phyloP scores from a whole-genome alignment of 345 rosid species.

The Brassica juncea region DNA sequence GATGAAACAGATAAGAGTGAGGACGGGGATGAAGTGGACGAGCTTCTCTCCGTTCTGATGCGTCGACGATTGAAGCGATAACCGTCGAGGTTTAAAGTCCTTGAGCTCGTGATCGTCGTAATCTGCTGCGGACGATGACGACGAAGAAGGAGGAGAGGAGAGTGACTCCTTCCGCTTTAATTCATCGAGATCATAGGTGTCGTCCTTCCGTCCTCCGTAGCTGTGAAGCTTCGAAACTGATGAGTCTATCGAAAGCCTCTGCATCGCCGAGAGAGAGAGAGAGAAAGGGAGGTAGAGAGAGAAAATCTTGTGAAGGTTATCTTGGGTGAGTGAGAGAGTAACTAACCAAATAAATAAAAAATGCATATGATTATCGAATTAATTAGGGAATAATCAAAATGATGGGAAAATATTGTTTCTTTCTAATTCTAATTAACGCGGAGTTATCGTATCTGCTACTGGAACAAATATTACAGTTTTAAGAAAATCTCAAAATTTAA shows the following conservation, averaged over 20 bases:
- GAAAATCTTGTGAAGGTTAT: slow-evolving; percentile 6
- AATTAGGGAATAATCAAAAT: slow-evolving; percentile 1
- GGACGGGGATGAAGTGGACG: slow-evolving; percentile 80
- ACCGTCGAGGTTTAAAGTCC: slow-evolving; percentile 55
- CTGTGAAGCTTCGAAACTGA: slow-evolving; percentile 67
- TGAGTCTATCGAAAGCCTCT: slow-evolving; percentile 85
- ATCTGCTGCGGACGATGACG: slow-evolving; percentile 30
- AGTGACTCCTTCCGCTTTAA: slow-evolving; percentile 32
- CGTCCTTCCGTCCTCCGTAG: slow-evolving; percentile 61
- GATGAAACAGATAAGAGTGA: slow-evolving; percentile 76
- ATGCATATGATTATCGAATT: slow-evolving; percentile 7
- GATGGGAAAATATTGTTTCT: neutral
- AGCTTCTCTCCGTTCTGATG: slow-evolving; percentile 56
- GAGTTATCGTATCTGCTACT: slow-evolving; percentile 26
- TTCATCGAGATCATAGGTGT: slow-evolving; percentile 37
- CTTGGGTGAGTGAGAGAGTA: slow-evolving; percentile 4
- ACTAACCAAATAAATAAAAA: neutral
- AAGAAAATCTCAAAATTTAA: neutral
- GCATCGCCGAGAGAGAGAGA: slow-evolving; percentile 55
- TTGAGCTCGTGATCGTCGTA: slow-evolving; percentile 57
- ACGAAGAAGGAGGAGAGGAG: slow-evolving; percentile 27
- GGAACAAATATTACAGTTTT: neutral
- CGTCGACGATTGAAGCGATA: slow-evolving; percentile 46
- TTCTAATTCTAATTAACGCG: slow-evolving; percentile 16
- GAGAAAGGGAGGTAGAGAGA: slow-evolving; percentile 20